Evolutionary conservation across 2,329 filamentous ascomycete genomes (phyloP).

Genomic region (Colletotrichum agaves): DNA sequence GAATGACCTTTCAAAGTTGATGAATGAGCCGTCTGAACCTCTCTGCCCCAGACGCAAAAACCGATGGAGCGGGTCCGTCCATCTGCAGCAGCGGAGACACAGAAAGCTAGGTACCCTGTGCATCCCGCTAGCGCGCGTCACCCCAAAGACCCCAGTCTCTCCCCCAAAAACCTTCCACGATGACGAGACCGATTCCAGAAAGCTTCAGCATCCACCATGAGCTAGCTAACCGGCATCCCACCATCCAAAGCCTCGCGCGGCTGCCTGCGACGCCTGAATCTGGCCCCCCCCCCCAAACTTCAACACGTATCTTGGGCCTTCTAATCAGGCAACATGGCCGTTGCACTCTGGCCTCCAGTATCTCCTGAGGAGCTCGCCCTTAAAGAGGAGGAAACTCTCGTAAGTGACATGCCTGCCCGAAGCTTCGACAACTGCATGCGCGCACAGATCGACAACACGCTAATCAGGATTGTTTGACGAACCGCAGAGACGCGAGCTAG

Average conservation of each 20-base stretch:
- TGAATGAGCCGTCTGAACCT: not conserved
- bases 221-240: not conserved
- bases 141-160: not conserved
- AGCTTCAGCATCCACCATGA: conserved; percentile 32
- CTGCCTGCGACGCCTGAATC: conserved; percentile 9
- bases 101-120: not conserved
- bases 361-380: conserved; percentile 61
- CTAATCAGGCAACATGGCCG: conserved; percentile 56
- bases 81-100: not conserved
- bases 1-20: not conserved
- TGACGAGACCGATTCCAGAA: conserved; percentile 21
- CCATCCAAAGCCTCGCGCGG: conserved; percentile 19
- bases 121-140: conserved; percentile 16
- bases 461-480: conserved; percentile 43
- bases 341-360: conserved; percentile 68
- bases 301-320: not conserved
- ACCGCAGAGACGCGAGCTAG: conserved; percentile 61
- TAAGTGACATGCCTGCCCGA: conserved; percentile 45
- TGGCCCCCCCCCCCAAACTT: no score
- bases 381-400: conserved; percentile 62
- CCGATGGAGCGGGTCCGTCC: conserved; percentile 4
- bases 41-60: conserved; percentile 4
- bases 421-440: not conserved
- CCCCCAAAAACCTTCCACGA: conserved; percentile 6
- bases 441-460: conserved; percentile 39